These are phyloP conservation scores for Candida sakaeoensis DNA, from an alignment of 805 yeast genomes.

Conservation along the genomic window DNA sequence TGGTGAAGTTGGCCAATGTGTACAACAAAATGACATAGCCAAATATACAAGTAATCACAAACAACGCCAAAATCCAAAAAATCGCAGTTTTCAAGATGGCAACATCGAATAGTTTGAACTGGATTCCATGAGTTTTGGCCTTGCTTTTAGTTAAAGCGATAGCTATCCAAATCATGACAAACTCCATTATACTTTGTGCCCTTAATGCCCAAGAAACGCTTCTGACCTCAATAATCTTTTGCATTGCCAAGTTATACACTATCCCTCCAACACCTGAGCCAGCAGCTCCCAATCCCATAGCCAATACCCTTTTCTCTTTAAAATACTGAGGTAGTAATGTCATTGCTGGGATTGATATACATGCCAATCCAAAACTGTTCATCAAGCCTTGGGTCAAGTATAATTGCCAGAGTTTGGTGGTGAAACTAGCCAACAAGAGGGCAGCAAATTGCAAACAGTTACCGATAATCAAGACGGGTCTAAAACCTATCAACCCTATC, in stretches of 20 bases:
- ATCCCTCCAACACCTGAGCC: slow-evolving; percentile 56
- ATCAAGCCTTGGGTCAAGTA: slow-evolving; percentile 66
- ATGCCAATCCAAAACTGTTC: slow-evolving; percentile 55
- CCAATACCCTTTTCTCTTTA: slow-evolving; percentile 55
- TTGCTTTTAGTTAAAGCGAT: slow-evolving; percentile 16
- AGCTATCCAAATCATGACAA: slow-evolving; percentile 23
- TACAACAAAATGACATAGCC: slow-evolving; percentile 62
- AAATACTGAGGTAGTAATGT: slow-evolving; percentile 70
- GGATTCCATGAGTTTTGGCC: slow-evolving; percentile 15
- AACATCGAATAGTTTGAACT: slow-evolving; percentile 36
- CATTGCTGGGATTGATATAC: slow-evolving; percentile 56
- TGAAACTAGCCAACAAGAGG: slow-evolving; percentile 55
- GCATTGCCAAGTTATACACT: slow-evolving; percentile 46
- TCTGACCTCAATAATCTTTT: slow-evolving; percentile 33
- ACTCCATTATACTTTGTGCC: slow-evolving; percentile 41
- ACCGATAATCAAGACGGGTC: slow-evolving; percentile 44
- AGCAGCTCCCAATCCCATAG: slow-evolving; percentile 44
- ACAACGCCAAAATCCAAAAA: slow-evolving; percentile 38
- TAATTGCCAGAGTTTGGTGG: slow-evolving; percentile 60
- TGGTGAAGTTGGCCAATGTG: slow-evolving; percentile 56
- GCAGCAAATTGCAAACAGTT: slow-evolving; percentile 49
- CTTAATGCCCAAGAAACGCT: slow-evolving; percentile 50
- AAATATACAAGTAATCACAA: slow-evolving; percentile 47
- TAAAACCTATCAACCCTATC: slow-evolving; percentile 43
- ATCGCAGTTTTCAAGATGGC: slow-evolving; percentile 37